Evolutionary conservation across 371 early-diverging fungal genomes (phyloP), one percentile per base, ranked within the genome.

Genomic region (Circinella umbellata): DNA sequence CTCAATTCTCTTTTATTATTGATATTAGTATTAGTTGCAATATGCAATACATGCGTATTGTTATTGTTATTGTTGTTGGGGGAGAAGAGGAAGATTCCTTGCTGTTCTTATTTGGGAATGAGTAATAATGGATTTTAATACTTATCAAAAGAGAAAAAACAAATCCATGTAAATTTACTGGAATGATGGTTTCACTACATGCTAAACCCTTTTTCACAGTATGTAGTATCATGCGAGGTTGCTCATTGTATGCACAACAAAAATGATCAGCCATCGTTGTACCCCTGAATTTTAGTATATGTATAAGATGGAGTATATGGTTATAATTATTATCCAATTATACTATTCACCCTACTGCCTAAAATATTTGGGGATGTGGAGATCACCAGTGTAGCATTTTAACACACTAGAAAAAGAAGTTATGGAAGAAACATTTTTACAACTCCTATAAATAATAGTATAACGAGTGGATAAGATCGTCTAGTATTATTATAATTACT

Each of bases 161-260:
- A 11, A 17, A 15, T 62, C 20, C 34, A 63, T 63, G 63, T 47
- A 63, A 46, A 47, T 39, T 46, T 63, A 63, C 63, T 39, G 27
- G 63, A 47, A 63, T 63, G 63, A 63, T 63, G 63, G 63, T 63
- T 18, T 18, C 63, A 63, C 63, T 47, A 63, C 63, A 63, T 63
- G 47, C 14, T 63, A 46, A 47, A 47, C 42, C 42, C 63, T 63
- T 27, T n/a, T n/a, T 5, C 8, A 6, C n/a, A 39, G 46, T 63
- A 63, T 27, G 42, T 34, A 20, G 63, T 46, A 34, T 34, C 5
- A 57, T 63, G 48, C 63, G 47, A 63, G 47, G 38, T 34, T 39
- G 42, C 63, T 47, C 63, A 63, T 27, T 46, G 15, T 47, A 17
- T 39, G 63, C 34, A 46, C 14, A 39, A 39, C 42, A 46, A 63